Base-by-base conservation (phyloP, 768 basidiomycete species). In the Hygrophoropsis aurantiaca region DNA sequence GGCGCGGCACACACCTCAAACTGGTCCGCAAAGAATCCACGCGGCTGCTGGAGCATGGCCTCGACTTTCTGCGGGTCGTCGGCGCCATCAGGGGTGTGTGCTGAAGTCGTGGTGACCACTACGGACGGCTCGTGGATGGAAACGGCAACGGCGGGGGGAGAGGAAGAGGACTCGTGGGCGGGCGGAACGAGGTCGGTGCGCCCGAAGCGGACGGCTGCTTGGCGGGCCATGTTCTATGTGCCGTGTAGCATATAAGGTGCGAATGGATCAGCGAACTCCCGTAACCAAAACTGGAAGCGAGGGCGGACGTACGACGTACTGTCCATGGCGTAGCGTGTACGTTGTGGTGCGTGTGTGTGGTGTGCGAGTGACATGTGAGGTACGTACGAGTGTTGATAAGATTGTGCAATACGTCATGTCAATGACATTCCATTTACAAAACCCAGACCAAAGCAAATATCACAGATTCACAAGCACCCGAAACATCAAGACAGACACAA, bases 1-100 rank as follows among this genome's bases (percentile, higher is more conserved):
- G 38, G 11, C 2, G 11, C 25, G 20, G 13, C 3, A 4, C 33
- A 10, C 42, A 80, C 81, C 67, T 97, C 95, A 49, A 99, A 98
- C 67, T 99, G 97, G 62, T 99, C 93, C 4, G 93, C 92, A 58
- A 98, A 99, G 69, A 86, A 89, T 0, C 94, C 95, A 52, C 89
- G 73, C 3, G 89, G 87, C 57, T 76, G 75, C 41, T 58, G 65
- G 15, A 70, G 50, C 19, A 79, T 65, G 34, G 77, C 74, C 38
- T 70, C 72, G 27, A n/a, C n/a, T 2, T 77, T 71, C 26, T 66
- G 53, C 18, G 66, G 68, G 21, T 68, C 68, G 15, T 61, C 56
- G 5, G 53, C 59, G 11, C 67, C 62, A 19, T 52, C 56, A 27
- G 70, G 66, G 46, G 78, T 70, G 40, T 73, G 58, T 18, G 64